phyloP scores from a whole-genome alignment of 2,329 filamentous ascomycete species.

The Colletotrichum lini region DNA sequence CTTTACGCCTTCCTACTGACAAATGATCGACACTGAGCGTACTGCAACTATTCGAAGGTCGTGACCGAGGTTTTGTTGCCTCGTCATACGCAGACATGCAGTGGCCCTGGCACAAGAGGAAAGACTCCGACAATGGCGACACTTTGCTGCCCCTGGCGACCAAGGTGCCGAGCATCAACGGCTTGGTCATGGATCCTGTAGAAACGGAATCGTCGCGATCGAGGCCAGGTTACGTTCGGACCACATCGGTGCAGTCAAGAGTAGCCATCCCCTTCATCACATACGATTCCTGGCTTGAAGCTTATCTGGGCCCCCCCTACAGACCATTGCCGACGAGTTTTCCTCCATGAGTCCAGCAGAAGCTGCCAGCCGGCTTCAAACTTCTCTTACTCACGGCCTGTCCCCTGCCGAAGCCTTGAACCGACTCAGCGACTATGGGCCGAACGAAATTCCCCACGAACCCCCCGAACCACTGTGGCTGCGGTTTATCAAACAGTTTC shows the following conservation, averaged over 20 bases:
- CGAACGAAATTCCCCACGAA: constrained; percentile 95
- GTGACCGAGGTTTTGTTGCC: constrained; percentile 35
- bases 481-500: constrained; percentile 96
- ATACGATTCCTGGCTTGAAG: neutral
- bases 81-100: constrained; percentile 49
- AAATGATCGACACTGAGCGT: constrained; percentile 36
- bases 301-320: constrained; percentile 23
- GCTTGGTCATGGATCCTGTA: constrained; percentile 46
- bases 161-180: constrained; percentile 50
- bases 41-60: constrained; percentile 32
- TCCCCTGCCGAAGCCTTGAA: constrained; percentile 85
- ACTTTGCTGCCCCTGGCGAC: constrained; percentile 53
- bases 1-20: constrained; percentile 35
- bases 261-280: constrained; percentile 54
- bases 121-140: constrained; percentile 50
- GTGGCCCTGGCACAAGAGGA: constrained; percentile 55
- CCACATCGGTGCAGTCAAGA: constrained; percentile 69
- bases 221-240: constrained; percentile 58
- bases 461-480: constrained; percentile 95
- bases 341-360: constrained; percentile 82
- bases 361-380: constrained; percentile 82
- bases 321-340: constrained; percentile 73
- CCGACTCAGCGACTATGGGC: constrained; percentile 84
- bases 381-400: constrained; percentile 87
- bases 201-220: constrained; percentile 53